phyloP scores from a whole-genome alignment of 2,329 filamentous ascomycete species.

The Cladophialophora carrionii region DNA sequence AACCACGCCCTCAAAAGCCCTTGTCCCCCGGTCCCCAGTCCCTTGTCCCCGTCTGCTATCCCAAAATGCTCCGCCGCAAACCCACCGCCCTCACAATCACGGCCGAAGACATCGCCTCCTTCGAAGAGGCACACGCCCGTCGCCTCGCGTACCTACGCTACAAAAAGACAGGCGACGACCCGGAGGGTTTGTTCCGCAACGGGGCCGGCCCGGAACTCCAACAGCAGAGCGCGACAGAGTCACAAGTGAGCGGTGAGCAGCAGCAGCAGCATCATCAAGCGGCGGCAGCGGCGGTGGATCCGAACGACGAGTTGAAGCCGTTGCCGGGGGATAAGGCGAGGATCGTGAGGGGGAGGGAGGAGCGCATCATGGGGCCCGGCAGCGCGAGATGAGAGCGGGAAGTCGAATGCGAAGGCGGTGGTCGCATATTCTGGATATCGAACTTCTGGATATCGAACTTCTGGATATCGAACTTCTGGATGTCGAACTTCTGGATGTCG shows the following conservation, averaged over 20 bases:
- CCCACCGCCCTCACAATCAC: slow-evolving; percentile 57
- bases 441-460: neutral
- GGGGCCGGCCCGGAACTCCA: slow-evolving; percentile 9
- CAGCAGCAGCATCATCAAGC: slow-evolving; percentile 29
- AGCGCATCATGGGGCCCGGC: slow-evolving; percentile 45
- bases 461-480: neutral
- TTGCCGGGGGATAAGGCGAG: slow-evolving; percentile 54
- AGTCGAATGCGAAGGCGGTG: no score
- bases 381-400: neutral
- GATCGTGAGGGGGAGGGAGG: slow-evolving; percentile 52
- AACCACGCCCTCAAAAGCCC: slow-evolving; percentile 34
- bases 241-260: slow-evolving; percentile 29
- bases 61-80: slow-evolving; percentile 53
- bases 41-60: neutral
- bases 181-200: slow-evolving; percentile 34
- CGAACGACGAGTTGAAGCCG: slow-evolving; percentile 56
- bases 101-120: slow-evolving; percentile 52
- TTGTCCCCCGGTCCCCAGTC: no score
- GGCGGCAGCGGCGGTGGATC: slow-evolving; percentile 46
- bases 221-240: slow-evolving; percentile 1
- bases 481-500: neutral
- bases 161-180: slow-evolving; percentile 38
- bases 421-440: neutral
- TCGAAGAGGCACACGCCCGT: slow-evolving; percentile 46
- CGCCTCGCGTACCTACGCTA: slow-evolving; percentile 34